These are phyloP conservation scores for Rhodotorula toruloides DNA, from an alignment of 768 basidiomycete species.

Conservation along the genomic window DNA sequence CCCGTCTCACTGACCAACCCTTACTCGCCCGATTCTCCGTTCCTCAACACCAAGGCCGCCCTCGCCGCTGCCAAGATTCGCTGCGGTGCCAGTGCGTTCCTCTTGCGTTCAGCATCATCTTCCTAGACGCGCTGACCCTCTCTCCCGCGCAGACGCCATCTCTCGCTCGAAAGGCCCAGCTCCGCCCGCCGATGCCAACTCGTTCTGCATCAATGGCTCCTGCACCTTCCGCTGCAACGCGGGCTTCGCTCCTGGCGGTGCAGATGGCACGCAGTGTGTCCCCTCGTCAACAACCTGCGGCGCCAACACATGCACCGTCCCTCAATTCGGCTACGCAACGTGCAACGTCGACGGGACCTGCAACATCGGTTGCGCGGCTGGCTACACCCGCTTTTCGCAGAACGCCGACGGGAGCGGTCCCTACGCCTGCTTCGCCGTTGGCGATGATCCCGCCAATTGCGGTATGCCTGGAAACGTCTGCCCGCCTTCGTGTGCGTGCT, in stretches of 20 bases:
- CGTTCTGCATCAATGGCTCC: too few species aligned
- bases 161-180: conserved; percentile 13
- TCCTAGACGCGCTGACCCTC: too few species aligned
- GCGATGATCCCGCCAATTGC: conserved; percentile 17
- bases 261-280: too few species aligned
- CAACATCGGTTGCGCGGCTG: conserved; percentile 20
- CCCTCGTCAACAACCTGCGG: too few species aligned
- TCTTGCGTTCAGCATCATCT: too few species aligned
- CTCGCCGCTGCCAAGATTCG: conserved; percentile 23
- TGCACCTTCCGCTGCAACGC: too few species aligned
- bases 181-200: conserved; percentile 25
- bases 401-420: neutral
- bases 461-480: conserved; percentile 19
- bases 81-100: conserved; percentile 34
- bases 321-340: conserved; percentile 21
- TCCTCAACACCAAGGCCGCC: conserved; percentile 19
- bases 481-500: conserved; percentile 17
- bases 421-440: conserved; percentile 14
- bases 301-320: conserved; percentile 8
- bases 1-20: too few species aligned
- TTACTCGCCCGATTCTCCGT: conserved; percentile 18
- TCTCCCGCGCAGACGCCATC: conserved; percentile 13
- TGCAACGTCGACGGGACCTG: conserved; percentile 22
- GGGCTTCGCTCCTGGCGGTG: too few species aligned
- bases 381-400: conserved; percentile 14